These are phyloP conservation scores for Penstemon newberryi DNA, from an alignment of 257 asterid species.

Conservation along the genomic window DNA sequence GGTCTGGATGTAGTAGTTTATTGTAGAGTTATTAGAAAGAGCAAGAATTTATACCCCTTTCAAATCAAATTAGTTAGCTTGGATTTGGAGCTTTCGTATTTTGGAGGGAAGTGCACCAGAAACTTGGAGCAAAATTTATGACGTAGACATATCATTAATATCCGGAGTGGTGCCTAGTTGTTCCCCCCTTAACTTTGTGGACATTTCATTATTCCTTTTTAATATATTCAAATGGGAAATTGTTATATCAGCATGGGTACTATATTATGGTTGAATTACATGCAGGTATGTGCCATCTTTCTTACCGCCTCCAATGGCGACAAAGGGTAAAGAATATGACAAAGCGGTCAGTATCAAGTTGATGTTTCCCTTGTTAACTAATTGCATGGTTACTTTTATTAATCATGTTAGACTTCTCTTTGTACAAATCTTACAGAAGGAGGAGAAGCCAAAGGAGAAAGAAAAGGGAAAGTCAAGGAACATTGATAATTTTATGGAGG, in stretches of 20 bases:
- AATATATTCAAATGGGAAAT: constrained; percentile 18
- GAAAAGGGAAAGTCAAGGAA: constrained; percentile 81
- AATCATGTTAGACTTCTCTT: constrained; percentile 25
- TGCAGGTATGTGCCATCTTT: constrained; percentile 99
- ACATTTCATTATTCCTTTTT: constrained; percentile 4
- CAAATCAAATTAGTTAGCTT: constrained; percentile 1
- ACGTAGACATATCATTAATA: constrained; percentile 5
- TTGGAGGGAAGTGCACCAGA: not conserved
- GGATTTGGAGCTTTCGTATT: constrained; percentile 7
- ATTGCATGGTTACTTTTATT: constrained; percentile 10
- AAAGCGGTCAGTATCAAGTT: constrained; percentile 58
- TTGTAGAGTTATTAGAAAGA: not conserved
- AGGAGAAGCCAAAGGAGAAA: constrained; percentile 82
- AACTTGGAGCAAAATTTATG: not conserved
- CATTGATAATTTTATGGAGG: constrained; percentile 96
- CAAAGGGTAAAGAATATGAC: constrained; percentile 78
- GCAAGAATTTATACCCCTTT: constrained; percentile 11
- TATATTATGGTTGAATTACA: constrained; percentile 53
- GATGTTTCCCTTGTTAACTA: constrained; percentile 18
- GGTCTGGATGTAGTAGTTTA: not conserved
- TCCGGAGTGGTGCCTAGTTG: not conserved
- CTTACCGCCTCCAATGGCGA: constrained; percentile 90
- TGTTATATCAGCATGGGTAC: constrained; percentile 41
- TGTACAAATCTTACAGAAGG: constrained; percentile 55
- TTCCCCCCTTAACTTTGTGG: not conserved